Evolutionary conservation across 352 stramenopile species (phyloP).

Genomic region (Phytophthora palmivora): DNA sequence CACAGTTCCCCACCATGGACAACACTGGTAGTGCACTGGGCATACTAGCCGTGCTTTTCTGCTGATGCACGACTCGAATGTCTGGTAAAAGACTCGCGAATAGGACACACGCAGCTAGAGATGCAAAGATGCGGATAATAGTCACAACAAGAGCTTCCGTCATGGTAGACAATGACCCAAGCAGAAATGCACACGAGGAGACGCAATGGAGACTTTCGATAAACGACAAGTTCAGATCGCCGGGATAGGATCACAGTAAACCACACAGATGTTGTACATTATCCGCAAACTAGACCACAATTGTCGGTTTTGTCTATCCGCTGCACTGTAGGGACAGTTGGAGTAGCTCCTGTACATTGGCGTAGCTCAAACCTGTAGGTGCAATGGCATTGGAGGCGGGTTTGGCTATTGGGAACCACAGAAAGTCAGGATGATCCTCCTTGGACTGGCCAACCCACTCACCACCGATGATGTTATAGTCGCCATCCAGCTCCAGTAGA

Average conservation of each 20-base stretch:
- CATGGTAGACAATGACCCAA: conserved; percentile 34
- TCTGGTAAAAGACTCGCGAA: conserved; percentile 55
- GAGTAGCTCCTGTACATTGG: conserved; percentile 33
- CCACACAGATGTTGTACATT: too few relatives aligned
- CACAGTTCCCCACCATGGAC: conserved; percentile 71
- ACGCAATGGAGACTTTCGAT: conserved; percentile 2
- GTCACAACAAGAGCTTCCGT: conserved; percentile 31
- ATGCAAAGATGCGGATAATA: conserved; percentile 47
- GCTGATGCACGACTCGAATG: conserved; percentile 43
- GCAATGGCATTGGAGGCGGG: conserved; percentile 21
- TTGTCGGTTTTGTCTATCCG: too few relatives aligned
- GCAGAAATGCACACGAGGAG: conserved; percentile 9
- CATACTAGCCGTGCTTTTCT: conserved; percentile 43
- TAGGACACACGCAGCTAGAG: conserved; percentile 51
- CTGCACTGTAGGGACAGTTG: too few relatives aligned
- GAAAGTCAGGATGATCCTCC: conserved; percentile 42
- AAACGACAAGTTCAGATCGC: conserved; percentile 7
- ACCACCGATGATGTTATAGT: conserved; percentile 46
- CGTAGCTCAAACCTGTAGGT: conserved; percentile 33
- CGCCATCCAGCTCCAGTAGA: conserved; percentile 42
- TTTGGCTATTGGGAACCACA: conserved; percentile 42
- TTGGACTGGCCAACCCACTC: conserved; percentile 41
- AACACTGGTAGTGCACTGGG: conserved; percentile 53
- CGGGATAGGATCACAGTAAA: conserved; percentile 12
- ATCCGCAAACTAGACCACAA: too few relatives aligned